Conservation (phyloP, 116 monocot species). For the Dioscorea cayenensis region DNA sequence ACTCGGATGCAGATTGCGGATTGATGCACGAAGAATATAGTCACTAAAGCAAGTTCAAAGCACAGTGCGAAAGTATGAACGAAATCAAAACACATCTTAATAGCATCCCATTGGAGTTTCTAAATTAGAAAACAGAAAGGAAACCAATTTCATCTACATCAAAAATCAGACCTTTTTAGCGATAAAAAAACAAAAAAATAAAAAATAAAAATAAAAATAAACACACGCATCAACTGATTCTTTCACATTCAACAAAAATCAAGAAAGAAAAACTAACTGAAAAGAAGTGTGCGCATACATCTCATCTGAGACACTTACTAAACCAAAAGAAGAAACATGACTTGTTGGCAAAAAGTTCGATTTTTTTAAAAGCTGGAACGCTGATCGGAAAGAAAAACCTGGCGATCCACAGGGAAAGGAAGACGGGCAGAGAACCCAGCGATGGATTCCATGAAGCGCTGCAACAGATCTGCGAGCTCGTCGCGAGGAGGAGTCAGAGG, state of each 20-base stretch:
- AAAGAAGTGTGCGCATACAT: background rate
- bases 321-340: background rate
- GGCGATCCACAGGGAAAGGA: slow-evolving; percentile 34
- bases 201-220: background rate
- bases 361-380: too few relatives aligned
- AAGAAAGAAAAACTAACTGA: background rate
- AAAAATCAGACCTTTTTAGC: background rate
- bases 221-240: background rate
- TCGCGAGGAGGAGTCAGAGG: slow-evolving; percentile 25
- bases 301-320: background rate
- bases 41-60: too few relatives aligned
- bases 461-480: slow-evolving; percentile 50
- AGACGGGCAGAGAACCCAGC: slow-evolving; percentile 35
- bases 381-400: slow-evolving; percentile 18
- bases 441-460: slow-evolving; percentile 38
- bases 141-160: too few relatives aligned
- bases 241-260: background rate
- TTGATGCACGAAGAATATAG: background rate
- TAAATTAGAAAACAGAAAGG: too few relatives aligned
- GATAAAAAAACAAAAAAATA: too few relatives aligned
- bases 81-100: too few relatives aligned
- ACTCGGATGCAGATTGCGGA: background rate
- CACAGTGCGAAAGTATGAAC: too few relatives aligned
- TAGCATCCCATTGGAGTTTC: too few relatives aligned
- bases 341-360: too few relatives aligned